Base-by-base conservation (phyloP, 78 protist species). In the Dictyostelium brefeldianum region DNA sequence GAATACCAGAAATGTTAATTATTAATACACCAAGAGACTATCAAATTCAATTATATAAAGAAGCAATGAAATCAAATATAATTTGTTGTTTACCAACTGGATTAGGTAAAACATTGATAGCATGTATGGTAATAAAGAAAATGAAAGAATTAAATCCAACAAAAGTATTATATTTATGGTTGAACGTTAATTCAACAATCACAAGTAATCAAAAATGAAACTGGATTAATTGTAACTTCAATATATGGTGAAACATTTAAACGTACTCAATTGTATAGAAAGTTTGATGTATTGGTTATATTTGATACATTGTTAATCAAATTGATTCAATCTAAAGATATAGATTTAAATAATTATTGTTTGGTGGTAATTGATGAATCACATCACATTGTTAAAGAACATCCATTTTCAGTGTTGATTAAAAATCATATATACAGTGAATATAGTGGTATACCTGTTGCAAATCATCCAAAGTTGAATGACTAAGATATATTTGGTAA, bases 41-140 rank as follows among this genome's bases (percentile, higher is more conserved):
- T 56, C 90, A 82, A 82, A 11, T 20, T 25, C 47, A 82, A 31
- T 10, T 82, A 2, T 82, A 53, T 53, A 67, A 25, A 8, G 54
- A 69, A 31, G 27, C 90, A 53, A 82, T 82, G 90, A 36, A 82
- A 67, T 18, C 15, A 17, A 36, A 82, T 51, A 82, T 67, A 20
- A 82, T 82, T 18, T 67, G 79, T 70, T 82, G 90, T 29, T 17
- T 82, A 15, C 90, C 90, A 65, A 82, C 90, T n/a, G 90, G 90
- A 36, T 53, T 82, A 6, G 90, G 90, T 15, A 82, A 82, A 46
- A 82, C 90, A 3, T 36, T 69, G 9, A 82, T 82, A 0, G 25
- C 73, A 14, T 65, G 79, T 48, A 31, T 82, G 47, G 80, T 53
- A 14, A 82, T 82, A 0, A 31, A 18, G 4, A 25, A 47, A 53